Evolutionary conservation across 2,329 filamentous ascomycete genomes (phyloP).

Genomic region (Calonectria pauciramosa): DNA sequence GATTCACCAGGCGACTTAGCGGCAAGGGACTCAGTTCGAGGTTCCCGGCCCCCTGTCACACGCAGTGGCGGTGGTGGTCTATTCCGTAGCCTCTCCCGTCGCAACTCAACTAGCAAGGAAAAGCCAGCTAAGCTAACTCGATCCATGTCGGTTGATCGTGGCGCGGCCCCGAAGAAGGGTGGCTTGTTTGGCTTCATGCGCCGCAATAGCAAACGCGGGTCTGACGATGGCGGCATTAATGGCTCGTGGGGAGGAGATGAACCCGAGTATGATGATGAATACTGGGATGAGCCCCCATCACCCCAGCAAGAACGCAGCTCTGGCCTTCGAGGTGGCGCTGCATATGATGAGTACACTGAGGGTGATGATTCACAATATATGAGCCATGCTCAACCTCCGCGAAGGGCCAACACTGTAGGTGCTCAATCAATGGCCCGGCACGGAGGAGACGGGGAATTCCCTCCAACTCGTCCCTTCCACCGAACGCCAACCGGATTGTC

Average conservation of each 20-base stretch:
- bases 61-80: constrained; percentile 57
- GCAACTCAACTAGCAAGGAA: constrained; percentile 47
- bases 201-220: constrained; percentile 55
- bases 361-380: constrained; percentile 73
- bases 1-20: constrained; percentile 52
- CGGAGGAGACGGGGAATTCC: constrained; percentile 37
- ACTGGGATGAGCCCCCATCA: constrained; percentile 39
- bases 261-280: constrained; percentile 50
- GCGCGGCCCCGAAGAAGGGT: constrained; percentile 59
- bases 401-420: constrained; percentile 48
- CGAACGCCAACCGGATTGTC: constrained; percentile 79
- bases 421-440: constrained; percentile 43
- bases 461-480: constrained; percentile 64
- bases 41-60: constrained; percentile 65
- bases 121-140: constrained; percentile 60
- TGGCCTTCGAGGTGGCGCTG: constrained; percentile 57
- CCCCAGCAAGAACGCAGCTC: constrained; percentile 40
- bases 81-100: constrained; percentile 60
- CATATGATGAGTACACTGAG: constrained; percentile 63
- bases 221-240: constrained; percentile 68
- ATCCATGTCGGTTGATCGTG: constrained; percentile 72
- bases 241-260: constrained; percentile 64
- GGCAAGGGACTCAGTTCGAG: constrained; percentile 53
- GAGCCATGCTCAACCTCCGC: constrained; percentile 54
- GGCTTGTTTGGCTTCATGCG: constrained; percentile 59